Conservation (phyloP, 2,329 filamentous ascomycete species). For the Fusarium hostae region DNA sequence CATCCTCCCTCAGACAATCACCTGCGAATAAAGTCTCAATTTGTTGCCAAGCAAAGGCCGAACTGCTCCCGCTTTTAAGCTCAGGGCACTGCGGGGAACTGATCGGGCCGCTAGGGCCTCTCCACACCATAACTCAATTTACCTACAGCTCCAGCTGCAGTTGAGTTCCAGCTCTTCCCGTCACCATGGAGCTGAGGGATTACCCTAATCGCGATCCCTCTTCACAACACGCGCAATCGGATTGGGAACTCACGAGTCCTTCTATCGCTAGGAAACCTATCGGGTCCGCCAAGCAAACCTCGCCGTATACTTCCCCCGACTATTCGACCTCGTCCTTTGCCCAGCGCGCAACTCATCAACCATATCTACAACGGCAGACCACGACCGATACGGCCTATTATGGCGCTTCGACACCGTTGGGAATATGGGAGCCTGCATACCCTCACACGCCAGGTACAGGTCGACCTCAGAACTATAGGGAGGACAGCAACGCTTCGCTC, state of each 20-base stretch:
- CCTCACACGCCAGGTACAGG: constrained; percentile 9
- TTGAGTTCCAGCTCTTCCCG: neutral
- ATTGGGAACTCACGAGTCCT: constrained; percentile 34
- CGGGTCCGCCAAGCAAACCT: neutral
- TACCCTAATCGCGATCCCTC: constrained; percentile 18
- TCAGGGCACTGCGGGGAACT: constrained; percentile 33
- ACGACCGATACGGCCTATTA: constrained; percentile 29
- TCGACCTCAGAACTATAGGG: constrained; percentile 24
- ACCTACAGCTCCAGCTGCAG: neutral
- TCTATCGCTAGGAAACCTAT: constrained; percentile 34
- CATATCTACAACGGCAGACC: constrained; percentile 25
- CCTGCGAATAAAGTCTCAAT: neutral
- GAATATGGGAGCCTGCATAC: constrained; percentile 28
- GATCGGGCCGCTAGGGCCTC: constrained; percentile 33
- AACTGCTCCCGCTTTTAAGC: constrained; percentile 6
- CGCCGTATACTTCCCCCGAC: constrained; percentile 27
- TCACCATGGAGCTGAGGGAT: constrained; percentile 36
- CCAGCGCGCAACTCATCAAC: constrained; percentile 12
- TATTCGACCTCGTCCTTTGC: constrained; percentile 15
- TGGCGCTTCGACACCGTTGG: constrained; percentile 28
- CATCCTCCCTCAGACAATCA: neutral
- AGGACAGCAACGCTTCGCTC: constrained; percentile 35
- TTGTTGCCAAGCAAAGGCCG: neutral
- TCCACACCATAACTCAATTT: neutral
- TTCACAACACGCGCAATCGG: constrained; percentile 19